Evolutionary conservation across 345 rosid species (phyloP).

Genomic region (Melastoma malabathricum): DNA sequence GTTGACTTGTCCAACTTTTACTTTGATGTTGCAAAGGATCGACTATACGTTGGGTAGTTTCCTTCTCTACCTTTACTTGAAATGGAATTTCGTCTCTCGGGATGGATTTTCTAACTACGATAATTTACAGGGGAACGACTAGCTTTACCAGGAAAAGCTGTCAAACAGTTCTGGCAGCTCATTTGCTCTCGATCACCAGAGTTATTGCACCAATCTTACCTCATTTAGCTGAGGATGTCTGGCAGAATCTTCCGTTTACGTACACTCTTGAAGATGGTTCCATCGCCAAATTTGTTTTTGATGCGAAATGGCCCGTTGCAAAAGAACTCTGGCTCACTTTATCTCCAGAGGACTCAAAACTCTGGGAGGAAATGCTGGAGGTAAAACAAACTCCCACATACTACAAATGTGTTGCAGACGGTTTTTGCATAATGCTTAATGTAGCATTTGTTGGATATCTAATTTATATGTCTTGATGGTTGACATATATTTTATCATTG

Average conservation of each 20-base stretch:
- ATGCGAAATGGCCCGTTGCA: slow-evolving; percentile 65
- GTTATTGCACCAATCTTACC: slow-evolving; percentile 83
- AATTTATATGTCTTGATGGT: neutral
- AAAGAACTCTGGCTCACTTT: slow-evolving; percentile 56
- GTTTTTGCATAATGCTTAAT: no score
- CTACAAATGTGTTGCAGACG: no score
- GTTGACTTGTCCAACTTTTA: slow-evolving; percentile 92
- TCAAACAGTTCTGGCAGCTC: slow-evolving; percentile 88
- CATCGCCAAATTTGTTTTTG: slow-evolving; percentile 57
- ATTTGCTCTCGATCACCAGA: slow-evolving; percentile 66
- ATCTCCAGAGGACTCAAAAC: slow-evolving; percentile 48
- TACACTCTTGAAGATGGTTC: slow-evolving; percentile 44
- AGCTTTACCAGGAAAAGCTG: slow-evolving; percentile 87
- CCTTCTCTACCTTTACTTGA: slow-evolving; percentile 10
- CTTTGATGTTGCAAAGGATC: slow-evolving; percentile 90
- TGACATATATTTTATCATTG: neutral
- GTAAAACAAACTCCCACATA: slow-evolving; percentile 16
- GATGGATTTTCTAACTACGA: neutral
- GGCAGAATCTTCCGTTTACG: slow-evolving; percentile 91
- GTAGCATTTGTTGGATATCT: no score
- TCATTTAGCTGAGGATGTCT: slow-evolving; percentile 89
- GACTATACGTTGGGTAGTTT: slow-evolving; percentile 86
- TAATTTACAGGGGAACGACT: slow-evolving; percentile 47
- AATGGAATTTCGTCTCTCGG: neutral
- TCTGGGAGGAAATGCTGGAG: slow-evolving; percentile 82